These are phyloP conservation scores for Arabidopsis hybrid DNA, from an alignment of 441 rosid species.

Conservation along the genomic window DNA sequence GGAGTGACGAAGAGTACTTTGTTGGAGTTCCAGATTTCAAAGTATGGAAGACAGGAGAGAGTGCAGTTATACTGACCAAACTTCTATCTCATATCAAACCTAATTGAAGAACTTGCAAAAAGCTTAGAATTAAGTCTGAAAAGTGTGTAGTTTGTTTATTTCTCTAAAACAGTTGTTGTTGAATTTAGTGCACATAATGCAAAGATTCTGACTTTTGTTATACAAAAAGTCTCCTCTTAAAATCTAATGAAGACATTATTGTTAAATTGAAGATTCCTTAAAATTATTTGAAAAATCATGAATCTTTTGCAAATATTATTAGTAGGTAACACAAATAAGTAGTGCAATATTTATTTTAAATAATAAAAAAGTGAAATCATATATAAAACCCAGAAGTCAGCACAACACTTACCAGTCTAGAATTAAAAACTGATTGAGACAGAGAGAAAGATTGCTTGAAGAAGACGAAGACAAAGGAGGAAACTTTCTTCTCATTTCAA, in stretches of 20 bases:
- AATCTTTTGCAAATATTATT: neutral
- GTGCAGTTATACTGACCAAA: conserved; percentile 56
- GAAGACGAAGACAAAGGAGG: conserved; percentile 33
- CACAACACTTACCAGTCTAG: conserved; percentile 31
- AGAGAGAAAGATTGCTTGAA: conserved; percentile 36
- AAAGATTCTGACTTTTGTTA: conserved; percentile 12
- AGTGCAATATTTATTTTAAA: neutral
- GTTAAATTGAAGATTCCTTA: conserved; percentile 5
- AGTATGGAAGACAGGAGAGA: conserved; percentile 74
- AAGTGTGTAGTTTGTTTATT: conserved; percentile 3
- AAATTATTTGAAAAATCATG: neutral
- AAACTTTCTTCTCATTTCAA: conserved; percentile 23
- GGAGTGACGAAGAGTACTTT: conserved; percentile 67
- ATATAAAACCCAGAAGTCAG: conserved; percentile 29
- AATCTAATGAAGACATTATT: neutral
- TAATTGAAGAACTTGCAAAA: neutral
- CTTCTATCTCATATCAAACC: conserved; percentile 33
- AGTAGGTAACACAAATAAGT: neutral
- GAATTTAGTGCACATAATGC: neutral
- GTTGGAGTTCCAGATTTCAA: conserved; percentile 51
- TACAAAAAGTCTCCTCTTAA: neutral
- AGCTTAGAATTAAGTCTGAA: neutral
- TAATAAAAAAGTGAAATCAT: neutral
- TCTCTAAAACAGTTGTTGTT: neutral
- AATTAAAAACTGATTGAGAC: conserved; percentile 29